These are phyloP conservation scores for Hyaloperonospora arabidopsidis DNA, from an alignment of 352 stramenopile genomes.

Conservation along the genomic window DNA sequence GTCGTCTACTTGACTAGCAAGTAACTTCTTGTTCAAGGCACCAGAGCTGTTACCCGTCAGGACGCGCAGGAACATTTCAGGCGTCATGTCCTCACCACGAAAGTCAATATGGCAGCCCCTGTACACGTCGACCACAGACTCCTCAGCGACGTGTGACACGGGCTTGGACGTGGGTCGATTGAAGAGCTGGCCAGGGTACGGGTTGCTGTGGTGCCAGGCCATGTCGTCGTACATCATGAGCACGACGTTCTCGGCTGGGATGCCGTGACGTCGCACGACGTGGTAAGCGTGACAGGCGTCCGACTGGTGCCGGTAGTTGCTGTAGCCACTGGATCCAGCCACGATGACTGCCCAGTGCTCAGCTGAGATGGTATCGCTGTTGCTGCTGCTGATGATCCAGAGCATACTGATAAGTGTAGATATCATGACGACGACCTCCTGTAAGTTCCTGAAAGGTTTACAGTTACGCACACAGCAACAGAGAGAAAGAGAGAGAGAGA, in stretches of 20 bases:
- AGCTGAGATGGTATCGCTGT: conserved; percentile 6
- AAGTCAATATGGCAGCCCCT: conserved; percentile 76
- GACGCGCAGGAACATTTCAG: conserved; percentile 84
- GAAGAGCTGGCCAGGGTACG: conserved; percentile 83
- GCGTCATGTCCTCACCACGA: conserved; percentile 66
- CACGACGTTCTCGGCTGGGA: conserved; percentile 83
- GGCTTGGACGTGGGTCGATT: conserved; percentile 65
- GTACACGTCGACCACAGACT: conserved; percentile 77
- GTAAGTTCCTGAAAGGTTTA: too few relatives aligned
- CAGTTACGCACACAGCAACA: too few relatives aligned
- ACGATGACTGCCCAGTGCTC: conserved; percentile 90
- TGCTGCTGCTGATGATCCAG: background rate
- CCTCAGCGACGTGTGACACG: conserved; percentile 15
- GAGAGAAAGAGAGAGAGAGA: too few relatives aligned
- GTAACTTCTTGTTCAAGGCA: conserved; percentile 64
- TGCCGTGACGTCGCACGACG: conserved; percentile 80
- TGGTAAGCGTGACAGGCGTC: conserved; percentile 89
- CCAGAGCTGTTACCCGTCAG: conserved; percentile 65
- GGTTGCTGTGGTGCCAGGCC: conserved; percentile 69
- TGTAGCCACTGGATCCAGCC: conserved; percentile 80
- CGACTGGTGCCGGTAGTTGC: conserved; percentile 89
- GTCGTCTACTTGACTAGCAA: conserved; percentile 77
- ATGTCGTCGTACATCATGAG: conserved; percentile 92
- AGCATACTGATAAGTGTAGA: conserved; percentile 8
- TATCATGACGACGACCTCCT: background rate